Conservation (phyloP, 441 rosid genomes). For the Raphanus hybrid region DNA sequence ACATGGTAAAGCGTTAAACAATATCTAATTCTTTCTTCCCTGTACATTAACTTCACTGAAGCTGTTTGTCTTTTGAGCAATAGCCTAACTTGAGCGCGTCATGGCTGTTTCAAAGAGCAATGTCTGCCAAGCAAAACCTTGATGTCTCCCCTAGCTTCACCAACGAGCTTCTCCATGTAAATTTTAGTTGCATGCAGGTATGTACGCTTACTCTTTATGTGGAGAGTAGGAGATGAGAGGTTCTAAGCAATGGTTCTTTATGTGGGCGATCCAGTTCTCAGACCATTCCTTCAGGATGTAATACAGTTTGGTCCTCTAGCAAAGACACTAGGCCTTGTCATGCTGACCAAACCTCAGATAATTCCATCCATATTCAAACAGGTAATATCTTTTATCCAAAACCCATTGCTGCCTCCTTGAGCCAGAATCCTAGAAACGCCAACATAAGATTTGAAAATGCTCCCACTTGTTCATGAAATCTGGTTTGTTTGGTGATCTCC, state of each 20-base stretch:
- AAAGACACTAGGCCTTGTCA: slow-evolving; percentile 76
- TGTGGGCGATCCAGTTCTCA: slow-evolving; percentile 83
- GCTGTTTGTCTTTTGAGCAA: slow-evolving; percentile 5
- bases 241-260: slow-evolving; percentile 20
- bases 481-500: slow-evolving; percentile 26
- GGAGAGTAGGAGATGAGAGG: slow-evolving; percentile 7
- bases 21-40: neutral
- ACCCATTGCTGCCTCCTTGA: slow-evolving; percentile 45
- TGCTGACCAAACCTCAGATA: slow-evolving; percentile 84
- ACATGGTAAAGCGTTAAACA: slow-evolving; percentile 63
- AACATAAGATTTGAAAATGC: neutral
- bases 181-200: slow-evolving; percentile 91
- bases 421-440: slow-evolving; percentile 3
- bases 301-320: slow-evolving; percentile 84
- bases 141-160: slow-evolving; percentile 73
- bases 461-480: neutral
- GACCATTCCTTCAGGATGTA: slow-evolving; percentile 97
- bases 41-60: slow-evolving; percentile 18
- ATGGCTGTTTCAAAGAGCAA: slow-evolving; percentile 95
- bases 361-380: slow-evolving; percentile 85
- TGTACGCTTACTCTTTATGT: slow-evolving; percentile 17
- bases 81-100: slow-evolving; percentile 69
- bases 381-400: slow-evolving; percentile 46
- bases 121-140: slow-evolving; percentile 81
- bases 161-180: slow-evolving; percentile 86